Evolutionary conservation across 371 early-diverging fungal genomes (phyloP).

Genomic region (Rhizopus delemar): DNA sequence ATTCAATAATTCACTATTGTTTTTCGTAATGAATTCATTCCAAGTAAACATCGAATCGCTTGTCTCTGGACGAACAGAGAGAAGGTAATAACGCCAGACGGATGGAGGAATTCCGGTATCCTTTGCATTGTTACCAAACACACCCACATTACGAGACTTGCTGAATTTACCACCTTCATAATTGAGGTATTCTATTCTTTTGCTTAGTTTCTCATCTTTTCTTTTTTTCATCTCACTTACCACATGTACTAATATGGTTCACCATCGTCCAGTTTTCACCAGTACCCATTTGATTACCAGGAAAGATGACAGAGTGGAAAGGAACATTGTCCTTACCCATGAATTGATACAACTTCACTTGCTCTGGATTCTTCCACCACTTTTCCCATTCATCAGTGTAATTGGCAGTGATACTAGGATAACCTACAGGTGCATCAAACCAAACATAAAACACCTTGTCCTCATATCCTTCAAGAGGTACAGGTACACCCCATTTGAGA

Average conservation of each 20-base stretch:
- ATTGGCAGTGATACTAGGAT: slow-evolving; percentile 95
- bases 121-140: slow-evolving; percentile 97
- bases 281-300: slow-evolving; percentile 88
- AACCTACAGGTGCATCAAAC: slow-evolving; percentile 99
- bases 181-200: slow-evolving; percentile 89
- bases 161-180: slow-evolving; percentile 99
- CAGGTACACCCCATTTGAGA: slow-evolving; percentile 99
- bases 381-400: slow-evolving; percentile 92
- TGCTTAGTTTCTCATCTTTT: neutral
- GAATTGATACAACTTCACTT: slow-evolving; percentile 97
- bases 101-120: slow-evolving; percentile 91
- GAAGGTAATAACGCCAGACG: slow-evolving; percentile 99
- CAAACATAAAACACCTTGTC: slow-evolving; percentile 99
- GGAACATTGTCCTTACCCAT: slow-evolving; percentile 99
- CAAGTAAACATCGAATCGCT: slow-evolving; percentile 96
- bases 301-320: slow-evolving; percentile 99
- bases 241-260: slow-evolving; percentile 93
- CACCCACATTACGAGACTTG: slow-evolving; percentile 97
- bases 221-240: slow-evolving; percentile 37
- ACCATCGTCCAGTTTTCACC: slow-evolving; percentile 89
- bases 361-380: slow-evolving; percentile 98
- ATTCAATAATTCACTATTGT: slow-evolving; percentile 95
- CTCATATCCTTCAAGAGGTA: slow-evolving; percentile 89
- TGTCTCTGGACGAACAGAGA: slow-evolving; percentile 97
- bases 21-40: slow-evolving; percentile 91